These are phyloP conservation scores for Penicillium herquei DNA, from an alignment of 495 filamentous ascomycete species.

Conservation along the genomic window DNA sequence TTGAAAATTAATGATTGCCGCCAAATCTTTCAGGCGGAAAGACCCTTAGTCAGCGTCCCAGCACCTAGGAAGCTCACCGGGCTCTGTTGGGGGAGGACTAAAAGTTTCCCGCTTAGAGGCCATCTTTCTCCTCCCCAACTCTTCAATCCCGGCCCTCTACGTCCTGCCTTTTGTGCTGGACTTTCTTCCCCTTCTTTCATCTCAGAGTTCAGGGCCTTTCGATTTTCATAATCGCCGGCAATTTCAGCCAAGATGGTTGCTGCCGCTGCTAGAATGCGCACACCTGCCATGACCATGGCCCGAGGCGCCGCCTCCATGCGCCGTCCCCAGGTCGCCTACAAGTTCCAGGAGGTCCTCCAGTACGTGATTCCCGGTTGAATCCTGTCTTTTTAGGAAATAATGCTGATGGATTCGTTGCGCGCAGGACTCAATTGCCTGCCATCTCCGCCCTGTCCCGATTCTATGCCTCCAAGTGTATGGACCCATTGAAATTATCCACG, in stretches of 20 bases:
- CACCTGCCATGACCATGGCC: slow-evolving; percentile 44
- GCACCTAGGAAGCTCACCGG: slow-evolving; percentile 30
- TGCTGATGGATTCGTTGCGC: slow-evolving; percentile 22
- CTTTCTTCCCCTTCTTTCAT: slow-evolving; percentile 18
- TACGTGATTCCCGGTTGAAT: slow-evolving; percentile 20
- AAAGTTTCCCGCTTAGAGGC: slow-evolving; percentile 38
- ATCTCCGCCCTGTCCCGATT: slow-evolving; percentile 64
- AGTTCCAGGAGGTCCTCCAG: slow-evolving; percentile 44
- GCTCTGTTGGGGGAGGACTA: slow-evolving; percentile 39
- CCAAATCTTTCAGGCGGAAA: too few relatives aligned
- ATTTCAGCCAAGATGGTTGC: slow-evolving; percentile 42
- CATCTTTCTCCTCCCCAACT: slow-evolving; percentile 33
- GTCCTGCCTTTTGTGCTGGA: slow-evolving; percentile 17
- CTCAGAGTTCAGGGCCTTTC: slow-evolving; percentile 27
- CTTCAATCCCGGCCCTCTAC: slow-evolving; percentile 27
- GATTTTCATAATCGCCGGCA: slow-evolving; percentile 28
- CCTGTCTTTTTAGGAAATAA: neutral
- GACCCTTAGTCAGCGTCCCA: too few relatives aligned
- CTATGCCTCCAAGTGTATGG: slow-evolving; percentile 77
- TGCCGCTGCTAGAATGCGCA: slow-evolving; percentile 49
- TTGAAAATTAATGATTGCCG: too few relatives aligned
- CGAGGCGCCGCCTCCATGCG: slow-evolving; percentile 43
- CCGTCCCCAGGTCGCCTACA: slow-evolving; percentile 44
- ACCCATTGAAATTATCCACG: slow-evolving; percentile 9
- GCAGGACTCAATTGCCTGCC: slow-evolving; percentile 49